Conservation (phyloP, 352 stramenopile species). For the Globisporangium canariense region DNA sequence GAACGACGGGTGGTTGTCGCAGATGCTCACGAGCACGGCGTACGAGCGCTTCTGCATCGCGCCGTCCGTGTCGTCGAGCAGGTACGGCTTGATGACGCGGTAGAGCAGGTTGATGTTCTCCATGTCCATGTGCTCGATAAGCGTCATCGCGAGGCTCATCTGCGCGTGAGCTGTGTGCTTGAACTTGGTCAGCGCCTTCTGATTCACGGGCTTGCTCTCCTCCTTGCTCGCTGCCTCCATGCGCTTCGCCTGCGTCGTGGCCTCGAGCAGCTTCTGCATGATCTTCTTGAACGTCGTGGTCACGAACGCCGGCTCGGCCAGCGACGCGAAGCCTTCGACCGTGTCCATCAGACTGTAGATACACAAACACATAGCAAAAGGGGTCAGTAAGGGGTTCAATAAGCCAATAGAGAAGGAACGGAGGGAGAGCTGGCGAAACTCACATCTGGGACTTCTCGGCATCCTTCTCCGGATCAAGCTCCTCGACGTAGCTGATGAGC, state of each 20-base stretch:
- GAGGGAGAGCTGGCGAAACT: background rate
- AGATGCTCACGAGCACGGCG: conserved; percentile 82
- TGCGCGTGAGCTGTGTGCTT: conserved; percentile 68
- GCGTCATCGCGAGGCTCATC: conserved; percentile 74
- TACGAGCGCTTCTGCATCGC: conserved; percentile 90
- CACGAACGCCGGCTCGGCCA: conserved; percentile 66
- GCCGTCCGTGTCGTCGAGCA: conserved; percentile 82
- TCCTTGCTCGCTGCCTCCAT: conserved; percentile 40
- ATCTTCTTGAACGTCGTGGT: conserved; percentile 82
- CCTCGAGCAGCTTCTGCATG: conserved; percentile 86
- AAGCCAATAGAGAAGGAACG: background rate
- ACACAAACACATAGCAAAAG: background rate
- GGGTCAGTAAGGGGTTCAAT: background rate
- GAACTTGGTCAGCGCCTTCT: conserved; percentile 49
- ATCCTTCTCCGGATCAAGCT: conserved; percentile 76
- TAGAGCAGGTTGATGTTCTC: conserved; percentile 78
- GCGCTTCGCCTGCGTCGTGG: conserved; percentile 75
- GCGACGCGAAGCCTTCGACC: conserved; percentile 74
- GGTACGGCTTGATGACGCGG: conserved; percentile 85
- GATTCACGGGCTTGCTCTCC: conserved; percentile 23
- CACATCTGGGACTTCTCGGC: conserved; percentile 57
- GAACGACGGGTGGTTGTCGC: conserved; percentile 79
- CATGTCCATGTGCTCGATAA: conserved; percentile 77
- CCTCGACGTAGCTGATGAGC: conserved; percentile 81
- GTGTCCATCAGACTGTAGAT: conserved; percentile 55